Evolutionary conservation across 305 asterid genomes (phyloP), one percentile per base, ranked within the genome.

Genomic region (Stenogyne calaminthoides): DNA sequence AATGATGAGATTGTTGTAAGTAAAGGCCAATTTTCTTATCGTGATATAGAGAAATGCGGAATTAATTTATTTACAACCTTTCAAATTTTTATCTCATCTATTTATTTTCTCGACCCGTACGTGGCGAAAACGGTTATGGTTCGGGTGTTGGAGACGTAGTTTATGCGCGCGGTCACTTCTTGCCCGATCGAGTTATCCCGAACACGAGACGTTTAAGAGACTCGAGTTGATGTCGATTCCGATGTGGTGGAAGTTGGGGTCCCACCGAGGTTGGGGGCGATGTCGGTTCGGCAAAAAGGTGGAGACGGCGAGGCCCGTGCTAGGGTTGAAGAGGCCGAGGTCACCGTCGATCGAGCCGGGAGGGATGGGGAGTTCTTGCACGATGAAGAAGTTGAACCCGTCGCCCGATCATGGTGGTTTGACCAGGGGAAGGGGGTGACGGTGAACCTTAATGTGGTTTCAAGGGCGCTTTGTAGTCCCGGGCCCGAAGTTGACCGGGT

Each of bases 221-320:
- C 9, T 22, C 12, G 40, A 67, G 9, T 16, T 56, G 71, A 66
- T 25, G 59, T 66, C 44, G 59, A 66, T 66, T 1, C 59, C 71
- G 0, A 65, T 19, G 8, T 66, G 71, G 6, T 14, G 42, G n/a
- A 3, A 66, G 0, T 4, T 7, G 0, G 71, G 59, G 8, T 66
- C 71, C 4, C 4, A 7, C 9, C 2, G 7, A 4, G 6, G n/a
- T 66, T 66, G 2, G 9, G 2, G 58, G 0, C 25, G 59, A 44
- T 29, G 12, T 67, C 72, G 32, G 29, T 22, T 47, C 71, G 16
- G 32, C 71, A 1, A 61, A 11, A 67, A 67, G 16, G 14, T 46
- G 39, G 51, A 36, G 15, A 8, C 9, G 12, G 70, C 32, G n/a
- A 6, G 40, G 42, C 18, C 37, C 0, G 8, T 10, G 5, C 15